Base-by-base conservation (phyloP, 2,329 filamentous ascomycete species). In the Xylariaceae sp. region DNA sequence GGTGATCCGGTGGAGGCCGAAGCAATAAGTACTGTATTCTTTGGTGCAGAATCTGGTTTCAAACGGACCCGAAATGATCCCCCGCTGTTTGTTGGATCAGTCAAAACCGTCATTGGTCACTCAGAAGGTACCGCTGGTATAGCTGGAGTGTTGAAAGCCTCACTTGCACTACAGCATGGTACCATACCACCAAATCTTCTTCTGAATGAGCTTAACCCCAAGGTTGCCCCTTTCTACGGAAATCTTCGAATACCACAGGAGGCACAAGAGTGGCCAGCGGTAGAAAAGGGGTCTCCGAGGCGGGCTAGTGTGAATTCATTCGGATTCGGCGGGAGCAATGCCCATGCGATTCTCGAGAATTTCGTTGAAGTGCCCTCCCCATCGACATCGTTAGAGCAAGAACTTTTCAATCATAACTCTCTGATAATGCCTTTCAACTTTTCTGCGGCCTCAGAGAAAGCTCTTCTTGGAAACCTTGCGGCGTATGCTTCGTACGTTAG, bases 21-120 rank as follows among this genome's bases (percentile, higher is more conserved):
- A 4, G 68, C 63, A 10, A 63, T 68, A 10, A 50, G 45, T 7
- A 43, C 14, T 18, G 55, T 53, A 5, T 63, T 61, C 37, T 59
- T 56, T 23, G 23, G 23, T 26, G 9, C 20, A 14, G 37, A 47
- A 3, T 20, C 40, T 16, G 20, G 37, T 26, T 26, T 26, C 23
- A 26, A 26, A 4, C 23, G 4, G 23, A 26, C 23, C 9, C 4
- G 23, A 26, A 26, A 26, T 26, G 23, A 26, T 9, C 23, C 23
- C 9, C 23, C 23, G 23, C 23, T 66, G 1, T 29, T 60, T 20
- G 68, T 70, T 18, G 61, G 67, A 20, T 43, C 43, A 10, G 46
- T 71, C 50, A 71, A 71, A 45, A 68, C 67, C 0, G 62, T 67
- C 1, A 50, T 72, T 0, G 70, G 70, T 0, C 70, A 72, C 20